Percentiles rank a stretch among this genome's conserved stretches.
Conservation (phyloP, 371 early-diverging fungal species). For the Rhizopus sp. region DNA sequence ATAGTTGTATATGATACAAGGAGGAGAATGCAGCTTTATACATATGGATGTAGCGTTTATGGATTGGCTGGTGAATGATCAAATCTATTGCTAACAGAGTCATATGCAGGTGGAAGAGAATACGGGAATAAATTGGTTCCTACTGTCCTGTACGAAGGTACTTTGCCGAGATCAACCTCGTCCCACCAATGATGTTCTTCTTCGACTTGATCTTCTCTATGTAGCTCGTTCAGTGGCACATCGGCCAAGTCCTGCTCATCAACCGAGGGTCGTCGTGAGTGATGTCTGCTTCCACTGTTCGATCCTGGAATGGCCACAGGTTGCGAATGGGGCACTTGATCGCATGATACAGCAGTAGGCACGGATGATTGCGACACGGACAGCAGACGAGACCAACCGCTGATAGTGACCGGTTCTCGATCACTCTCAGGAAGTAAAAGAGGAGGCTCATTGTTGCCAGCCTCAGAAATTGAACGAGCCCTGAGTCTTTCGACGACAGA, state of each 20-base stretch:
- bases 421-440: not conserved
- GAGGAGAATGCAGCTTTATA: too few relatives aligned
- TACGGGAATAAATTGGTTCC: conserved; percentile 30
- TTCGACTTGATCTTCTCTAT: not conserved
- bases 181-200: conserved; percentile 35
- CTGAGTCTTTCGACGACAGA: conserved; percentile 19
- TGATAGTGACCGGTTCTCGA: conserved; percentile 12
- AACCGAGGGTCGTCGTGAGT: conserved; percentile 19
- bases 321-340: conserved; percentile 1
- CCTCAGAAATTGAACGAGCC: conserved; percentile 12
- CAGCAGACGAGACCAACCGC: conserved; percentile 24
- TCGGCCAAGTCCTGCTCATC: not conserved
- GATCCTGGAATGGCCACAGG: conserved; percentile 21
- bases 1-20: too few relatives aligned
- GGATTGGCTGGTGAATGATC: not conserved
- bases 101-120: conserved; percentile 43
- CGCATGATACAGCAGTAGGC: not conserved
- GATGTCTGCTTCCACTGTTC: conserved; percentile 19
- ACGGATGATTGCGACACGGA: conserved; percentile 12
- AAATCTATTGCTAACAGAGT: conserved; percentile 7
- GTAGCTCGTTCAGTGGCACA: too few relatives aligned
- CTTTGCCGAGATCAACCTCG: conserved; percentile 41
- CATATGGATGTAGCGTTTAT: not conserved
- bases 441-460: conserved; percentile 3
- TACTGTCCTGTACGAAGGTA: conserved; percentile 44